A percentile compares a stretch with the other conserved stretches of the same genome.
These are phyloP conservation scores for Xylariaceae sp. DNA, from an alignment of 2,329 filamentous ascomycete genomes.

Conservation along the genomic window DNA sequence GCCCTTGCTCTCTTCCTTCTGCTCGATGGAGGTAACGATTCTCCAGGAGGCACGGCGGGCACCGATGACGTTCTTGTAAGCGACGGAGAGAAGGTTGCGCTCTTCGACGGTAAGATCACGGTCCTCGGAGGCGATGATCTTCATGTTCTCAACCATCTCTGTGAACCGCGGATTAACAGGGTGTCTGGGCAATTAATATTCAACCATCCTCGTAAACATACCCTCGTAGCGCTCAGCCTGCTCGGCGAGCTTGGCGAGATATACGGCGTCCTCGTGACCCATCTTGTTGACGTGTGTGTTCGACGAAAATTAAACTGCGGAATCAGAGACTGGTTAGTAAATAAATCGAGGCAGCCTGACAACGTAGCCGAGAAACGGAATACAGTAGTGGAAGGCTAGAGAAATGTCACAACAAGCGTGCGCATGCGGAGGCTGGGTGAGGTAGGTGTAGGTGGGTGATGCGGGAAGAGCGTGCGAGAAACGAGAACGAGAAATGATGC, in stretches of 20 bases:
- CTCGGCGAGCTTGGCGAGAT: slow-evolving; percentile 99
- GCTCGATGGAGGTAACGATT: slow-evolving; percentile 97
- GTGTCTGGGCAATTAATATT: slow-evolving; percentile 4
- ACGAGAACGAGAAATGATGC: not conserved
- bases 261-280: slow-evolving; percentile 99
- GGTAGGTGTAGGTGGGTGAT: not conserved
- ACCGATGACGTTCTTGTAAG: slow-evolving; percentile 99
- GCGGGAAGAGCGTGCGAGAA: not conserved
- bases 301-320: slow-evolving; percentile 18
- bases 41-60: slow-evolving; percentile 95
- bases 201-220: slow-evolving; percentile 42
- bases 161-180: slow-evolving; percentile 26
- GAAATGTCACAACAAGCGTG: slow-evolving; percentile 9
- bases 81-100: slow-evolving; percentile 93
- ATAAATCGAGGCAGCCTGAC: slow-evolving; percentile 1
- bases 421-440: slow-evolving; percentile 3
- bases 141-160: slow-evolving; percentile 99
- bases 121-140: slow-evolving; percentile 87
- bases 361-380: slow-evolving; percentile 13
- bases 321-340: slow-evolving; percentile 12
- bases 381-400: slow-evolving; percentile 14
- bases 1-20: slow-evolving; percentile 99
- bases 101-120: slow-evolving; percentile 85
- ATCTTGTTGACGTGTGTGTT: slow-evolving; percentile 57
- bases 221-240: slow-evolving; percentile 99